Conservation (phyloP, 2,329 filamentous ascomycete genomes). For the Beauveria sp. region DNA sequence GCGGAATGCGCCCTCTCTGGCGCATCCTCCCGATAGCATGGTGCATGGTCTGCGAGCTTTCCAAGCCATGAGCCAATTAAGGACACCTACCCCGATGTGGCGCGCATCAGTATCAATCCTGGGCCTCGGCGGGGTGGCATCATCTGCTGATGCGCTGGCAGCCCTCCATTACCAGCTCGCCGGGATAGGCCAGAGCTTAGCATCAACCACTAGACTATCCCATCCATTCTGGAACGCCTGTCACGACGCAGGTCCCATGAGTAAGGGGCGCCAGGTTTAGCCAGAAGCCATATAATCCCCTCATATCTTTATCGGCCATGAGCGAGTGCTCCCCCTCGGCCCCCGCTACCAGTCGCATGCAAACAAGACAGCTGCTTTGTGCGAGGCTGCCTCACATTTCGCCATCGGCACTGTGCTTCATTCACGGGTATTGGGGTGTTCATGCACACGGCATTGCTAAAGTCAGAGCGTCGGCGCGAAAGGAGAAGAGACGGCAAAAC, state of each 20-base stretch:
- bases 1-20: background rate
- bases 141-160: constrained; percentile 2
- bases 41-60: background rate
- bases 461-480: background rate
- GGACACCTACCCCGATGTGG: background rate
- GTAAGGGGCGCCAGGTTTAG: background rate
- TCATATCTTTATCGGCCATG: background rate
- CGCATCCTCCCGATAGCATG: background rate
- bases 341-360: background rate
- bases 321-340: background rate
- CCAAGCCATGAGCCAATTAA: background rate
- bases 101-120: background rate
- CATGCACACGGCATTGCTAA: background rate
- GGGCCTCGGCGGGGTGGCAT: background rate
- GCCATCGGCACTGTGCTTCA: background rate
- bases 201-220: background rate
- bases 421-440: background rate
- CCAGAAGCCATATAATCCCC: background rate
- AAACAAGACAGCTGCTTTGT: background rate
- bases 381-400: background rate
- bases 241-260: constrained; percentile 6
- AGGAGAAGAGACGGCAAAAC: background rate
- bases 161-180: constrained; percentile 1
- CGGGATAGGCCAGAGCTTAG: background rate
- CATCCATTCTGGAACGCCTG: constrained; percentile 6